These are phyloP conservation scores for Didymella pinodella DNA, from an alignment of 2,329 filamentous ascomycete species.

Conservation along the genomic window DNA sequence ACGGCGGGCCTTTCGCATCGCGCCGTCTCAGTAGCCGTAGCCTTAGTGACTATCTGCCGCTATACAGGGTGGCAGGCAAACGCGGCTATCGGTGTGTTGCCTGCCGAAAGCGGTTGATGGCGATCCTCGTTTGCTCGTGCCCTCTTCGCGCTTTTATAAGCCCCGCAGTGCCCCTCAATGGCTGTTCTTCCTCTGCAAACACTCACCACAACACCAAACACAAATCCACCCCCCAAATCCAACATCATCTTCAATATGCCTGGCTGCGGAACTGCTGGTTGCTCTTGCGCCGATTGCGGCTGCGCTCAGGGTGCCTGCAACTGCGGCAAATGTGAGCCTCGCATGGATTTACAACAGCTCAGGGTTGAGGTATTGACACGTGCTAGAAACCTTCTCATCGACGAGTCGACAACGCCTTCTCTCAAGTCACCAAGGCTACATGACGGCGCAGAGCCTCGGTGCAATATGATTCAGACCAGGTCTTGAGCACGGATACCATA, in stretches of 20 bases:
- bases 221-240: constrained; percentile 16
- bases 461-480: not conserved
- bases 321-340: constrained; percentile 32
- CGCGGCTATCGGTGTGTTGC: constrained; percentile 31
- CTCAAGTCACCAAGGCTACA: constrained; percentile 1
- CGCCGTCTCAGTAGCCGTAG: constrained; percentile 16
- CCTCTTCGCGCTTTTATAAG: constrained; percentile 9
- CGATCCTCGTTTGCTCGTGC: constrained; percentile 5
- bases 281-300: constrained; percentile 47
- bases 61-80: constrained; percentile 12
- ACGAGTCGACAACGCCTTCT: constrained; percentile 2
- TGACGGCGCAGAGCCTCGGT: constrained; percentile 10
- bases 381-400: constrained; percentile 7
- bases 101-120: constrained; percentile 22
- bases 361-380: constrained; percentile 1
- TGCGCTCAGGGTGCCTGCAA: constrained; percentile 45
- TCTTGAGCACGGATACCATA: constrained; percentile 5
- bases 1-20: constrained; percentile 11
- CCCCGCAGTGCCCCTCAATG: constrained; percentile 17
- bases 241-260: constrained; percentile 39
- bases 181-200: constrained; percentile 6
- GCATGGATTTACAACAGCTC: not conserved
- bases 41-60: constrained; percentile 7
- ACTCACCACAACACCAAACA: constrained; percentile 9
- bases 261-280: constrained; percentile 47